Evolutionary conservation across 495 filamentous ascomycete species (phyloP).

Genomic region (Evansstolkia leycettana): DNA sequence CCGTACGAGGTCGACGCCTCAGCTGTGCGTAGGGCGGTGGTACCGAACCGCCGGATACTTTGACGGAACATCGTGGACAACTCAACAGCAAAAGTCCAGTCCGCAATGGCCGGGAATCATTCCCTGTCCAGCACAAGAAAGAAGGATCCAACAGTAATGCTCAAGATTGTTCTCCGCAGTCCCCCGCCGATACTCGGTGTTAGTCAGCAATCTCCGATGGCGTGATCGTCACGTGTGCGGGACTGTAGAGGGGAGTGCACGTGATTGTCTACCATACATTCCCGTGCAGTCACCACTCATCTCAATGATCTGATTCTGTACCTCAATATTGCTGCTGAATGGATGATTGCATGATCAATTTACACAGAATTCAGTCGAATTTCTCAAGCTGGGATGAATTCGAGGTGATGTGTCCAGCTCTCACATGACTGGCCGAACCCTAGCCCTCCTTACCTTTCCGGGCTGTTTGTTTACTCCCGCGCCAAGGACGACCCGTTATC

Average conservation of each 20-base stretch:
- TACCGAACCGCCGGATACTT: conserved; percentile 42
- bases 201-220: conserved; percentile 5
- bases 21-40: conserved; percentile 38
- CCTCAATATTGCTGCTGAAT: too few species aligned
- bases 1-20: conserved; percentile 47
- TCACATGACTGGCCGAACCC: conserved; percentile 8
- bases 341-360: too few species aligned
- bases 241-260: too few species aligned
- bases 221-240: too few species aligned
- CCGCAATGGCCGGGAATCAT: too few species aligned
- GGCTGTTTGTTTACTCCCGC: conserved; percentile 35
- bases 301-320: too few species aligned
- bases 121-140: conserved; percentile 1
- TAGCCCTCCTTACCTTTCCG: conserved; percentile 30
- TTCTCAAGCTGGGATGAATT: too few species aligned
- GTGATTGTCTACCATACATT: conserved; percentile 7
- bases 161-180: conserved; percentile 4
- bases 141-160: conserved; percentile 4
- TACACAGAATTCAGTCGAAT: too few species aligned
- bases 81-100: too few species aligned
- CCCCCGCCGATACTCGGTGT: conserved; percentile 10
- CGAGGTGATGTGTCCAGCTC: neutral
- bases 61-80: conserved; percentile 40
- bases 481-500: too few species aligned
- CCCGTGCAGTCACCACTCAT: conserved; percentile 2